Percentiles rank a stretch among this genome's conserved stretches.
Conservation (phyloP, 176 grass and related monocot species). For the Elaeis guineensis region DNA sequence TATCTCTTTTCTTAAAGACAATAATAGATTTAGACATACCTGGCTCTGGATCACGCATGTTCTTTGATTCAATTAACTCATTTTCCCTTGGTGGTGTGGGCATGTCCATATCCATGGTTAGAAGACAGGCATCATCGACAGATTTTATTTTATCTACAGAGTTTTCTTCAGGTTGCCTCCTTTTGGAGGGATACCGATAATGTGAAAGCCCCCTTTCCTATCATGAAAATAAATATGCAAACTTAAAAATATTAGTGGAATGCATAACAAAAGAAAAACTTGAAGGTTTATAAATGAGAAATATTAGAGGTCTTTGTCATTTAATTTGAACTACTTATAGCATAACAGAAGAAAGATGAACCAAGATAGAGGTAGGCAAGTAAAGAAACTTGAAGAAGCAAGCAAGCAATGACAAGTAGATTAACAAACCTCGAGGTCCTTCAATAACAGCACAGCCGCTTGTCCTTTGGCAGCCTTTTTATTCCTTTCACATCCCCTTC, state of each 20-base stretch:
- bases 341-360: not conserved
- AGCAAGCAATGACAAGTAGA: too few species aligned
- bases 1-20: not conserved
- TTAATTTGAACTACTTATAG: not conserved
- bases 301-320: not conserved
- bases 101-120: slow-evolving; percentile 33
- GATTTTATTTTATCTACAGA: slow-evolving; percentile 13
- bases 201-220: slow-evolving; percentile 49
- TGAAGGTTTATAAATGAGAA: too few species aligned
- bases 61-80: slow-evolving; percentile 7
- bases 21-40: slow-evolving; percentile 16
- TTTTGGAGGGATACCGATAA: slow-evolving; percentile 38
- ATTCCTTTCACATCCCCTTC: slow-evolving; percentile 44
- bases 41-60: slow-evolving; percentile 18
- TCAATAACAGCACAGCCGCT: slow-evolving; percentile 65
- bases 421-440: slow-evolving; percentile 64
- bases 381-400: too few species aligned
- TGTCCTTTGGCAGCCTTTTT: slow-evolving; percentile 71
- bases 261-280: too few species aligned
- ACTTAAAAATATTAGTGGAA: not conserved
- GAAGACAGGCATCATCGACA: slow-evolving; percentile 10
- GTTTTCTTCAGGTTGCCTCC: slow-evolving; percentile 23
- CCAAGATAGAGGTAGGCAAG: too few species aligned
- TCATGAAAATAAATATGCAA: slow-evolving; percentile 21
- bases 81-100: slow-evolving; percentile 17